Percentiles rank a stretch among this genome's conserved stretches.
Evolutionary conservation across 768 basidiomycete species (phyloP).

Genomic region (Phaffia tasmanica): DNA sequence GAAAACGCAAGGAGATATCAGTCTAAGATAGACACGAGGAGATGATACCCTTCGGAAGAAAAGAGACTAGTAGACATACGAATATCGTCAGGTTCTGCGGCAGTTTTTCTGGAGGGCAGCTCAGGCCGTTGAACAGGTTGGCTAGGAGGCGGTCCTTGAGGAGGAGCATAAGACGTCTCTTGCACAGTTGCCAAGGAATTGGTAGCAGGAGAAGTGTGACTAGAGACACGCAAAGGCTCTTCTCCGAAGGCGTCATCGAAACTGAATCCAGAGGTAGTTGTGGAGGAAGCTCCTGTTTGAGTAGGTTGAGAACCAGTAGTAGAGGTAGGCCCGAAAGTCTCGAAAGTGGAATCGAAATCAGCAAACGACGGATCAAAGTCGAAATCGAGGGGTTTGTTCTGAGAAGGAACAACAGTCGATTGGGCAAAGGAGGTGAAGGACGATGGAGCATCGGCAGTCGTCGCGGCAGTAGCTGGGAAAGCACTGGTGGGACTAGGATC

Average conservation of each 20-base stretch:
- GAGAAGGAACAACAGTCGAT: conserved; percentile 8
- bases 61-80: neutral
- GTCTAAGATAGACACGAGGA: too few species aligned
- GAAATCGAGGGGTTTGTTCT: neutral
- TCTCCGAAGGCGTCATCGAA: conserved; percentile 53
- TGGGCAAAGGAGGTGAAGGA: conserved; percentile 32
- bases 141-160: conserved; percentile 19
- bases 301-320: conserved; percentile 22
- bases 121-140: neutral
- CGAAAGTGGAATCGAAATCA: conserved; percentile 39
- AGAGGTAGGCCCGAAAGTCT: conserved; percentile 25
- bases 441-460: conserved; percentile 34
- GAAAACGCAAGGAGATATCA: neutral
- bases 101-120: neutral
- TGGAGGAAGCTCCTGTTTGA: conserved; percentile 19
- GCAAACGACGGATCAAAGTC: conserved; percentile 38
- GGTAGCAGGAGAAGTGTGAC: conserved; percentile 26
- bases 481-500: neutral
- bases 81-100: conserved; percentile 24
- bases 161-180: conserved; percentile 13
- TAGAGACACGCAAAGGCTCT: conserved; percentile 38
- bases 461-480: conserved; percentile 13
- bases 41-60: too few species aligned
- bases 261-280: conserved; percentile 32
- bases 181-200: conserved; percentile 25